Conservation (phyloP, 768 basidiomycete species). For the Phallus indusiatus region DNA sequence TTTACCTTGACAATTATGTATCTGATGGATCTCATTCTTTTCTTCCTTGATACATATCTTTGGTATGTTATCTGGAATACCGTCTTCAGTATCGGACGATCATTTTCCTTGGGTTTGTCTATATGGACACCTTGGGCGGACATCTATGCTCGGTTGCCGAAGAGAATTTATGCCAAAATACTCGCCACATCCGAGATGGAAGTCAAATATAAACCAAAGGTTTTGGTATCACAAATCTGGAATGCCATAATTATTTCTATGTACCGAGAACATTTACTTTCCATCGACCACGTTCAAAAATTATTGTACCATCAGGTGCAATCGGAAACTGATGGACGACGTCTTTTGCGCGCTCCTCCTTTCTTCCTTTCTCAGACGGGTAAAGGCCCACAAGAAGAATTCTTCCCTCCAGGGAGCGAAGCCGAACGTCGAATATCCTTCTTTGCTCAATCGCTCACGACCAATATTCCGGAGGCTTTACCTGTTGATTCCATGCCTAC, state of each 20-base stretch:
- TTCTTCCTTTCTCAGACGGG: slow-evolving; percentile 98
- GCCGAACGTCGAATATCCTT: slow-evolving; percentile 97
- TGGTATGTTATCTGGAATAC: slow-evolving; percentile 99
- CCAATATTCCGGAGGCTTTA: slow-evolving; percentile 84
- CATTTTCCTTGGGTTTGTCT: slow-evolving; percentile 84
- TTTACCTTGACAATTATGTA: slow-evolving; percentile 98
- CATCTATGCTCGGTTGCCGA: slow-evolving; percentile 91
- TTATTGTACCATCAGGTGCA: slow-evolving; percentile 96
- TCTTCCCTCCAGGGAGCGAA: slow-evolving; percentile 92
- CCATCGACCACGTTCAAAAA: slow-evolving; percentile 98
- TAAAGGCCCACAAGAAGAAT: slow-evolving; percentile 74
- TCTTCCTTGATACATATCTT: slow-evolving; percentile 98
- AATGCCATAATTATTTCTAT: slow-evolving; percentile 99
- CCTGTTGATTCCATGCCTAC: slow-evolving; percentile 99
- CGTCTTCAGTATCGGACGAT: slow-evolving; percentile 79
- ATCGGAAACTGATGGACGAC: slow-evolving; percentile 68
- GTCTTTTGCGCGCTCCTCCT: slow-evolving; percentile 87
- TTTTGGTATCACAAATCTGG: slow-evolving; percentile 98
- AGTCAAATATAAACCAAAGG: slow-evolving; percentile 98
- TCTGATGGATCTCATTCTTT: slow-evolving; percentile 93
- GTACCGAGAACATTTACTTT: slow-evolving; percentile 98
- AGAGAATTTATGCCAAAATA: slow-evolving; percentile 93
- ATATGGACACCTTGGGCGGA: slow-evolving; percentile 99
- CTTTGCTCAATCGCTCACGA: slow-evolving; percentile 96
- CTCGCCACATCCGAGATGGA: slow-evolving; percentile 94